These are phyloP conservation scores for Onygenales sp. DNA, from an alignment of 2,329 filamentous ascomycete genomes.

Conservation along the genomic window DNA sequence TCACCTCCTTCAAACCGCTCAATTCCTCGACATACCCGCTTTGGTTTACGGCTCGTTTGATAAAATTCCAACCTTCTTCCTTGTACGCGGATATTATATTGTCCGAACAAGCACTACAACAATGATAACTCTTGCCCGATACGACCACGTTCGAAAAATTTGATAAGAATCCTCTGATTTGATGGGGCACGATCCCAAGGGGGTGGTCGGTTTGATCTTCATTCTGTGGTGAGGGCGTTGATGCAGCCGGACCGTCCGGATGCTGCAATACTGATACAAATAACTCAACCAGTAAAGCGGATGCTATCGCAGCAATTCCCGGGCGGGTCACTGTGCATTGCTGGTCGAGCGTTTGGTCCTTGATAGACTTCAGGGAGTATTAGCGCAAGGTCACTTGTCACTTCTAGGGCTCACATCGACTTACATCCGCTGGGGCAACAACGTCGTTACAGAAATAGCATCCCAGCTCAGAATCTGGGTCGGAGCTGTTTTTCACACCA, in stretches of 20 bases:
- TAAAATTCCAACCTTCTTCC: constrained; percentile 50
- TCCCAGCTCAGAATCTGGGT: constrained; percentile 60
- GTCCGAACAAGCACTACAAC: constrained; percentile 54
- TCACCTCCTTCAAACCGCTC: constrained; percentile 50
- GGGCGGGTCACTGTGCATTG: constrained; percentile 96
- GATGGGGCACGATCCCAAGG: constrained; percentile 49
- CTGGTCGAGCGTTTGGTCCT: constrained; percentile 90
- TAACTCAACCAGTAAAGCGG: constrained; percentile 80
- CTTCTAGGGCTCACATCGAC: constrained; percentile 25
- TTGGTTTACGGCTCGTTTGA: constrained; percentile 50
- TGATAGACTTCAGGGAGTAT: constrained; percentile 59
- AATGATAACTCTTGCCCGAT: constrained; percentile 48
- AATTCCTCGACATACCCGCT: constrained; percentile 55
- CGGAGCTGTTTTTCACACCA: constrained; percentile 53
- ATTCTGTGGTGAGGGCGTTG: constrained; percentile 23
- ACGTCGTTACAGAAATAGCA: constrained; percentile 99
- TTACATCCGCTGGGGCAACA: constrained; percentile 83
- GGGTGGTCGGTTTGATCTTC: constrained; percentile 34
- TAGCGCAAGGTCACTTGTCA: constrained; percentile 14
- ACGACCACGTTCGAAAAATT: constrained; percentile 51
- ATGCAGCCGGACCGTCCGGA: constrained; percentile 44
- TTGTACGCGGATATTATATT: constrained; percentile 45
- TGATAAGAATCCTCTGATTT: constrained; percentile 53
- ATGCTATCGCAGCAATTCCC: constrained; percentile 84
- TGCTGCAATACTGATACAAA: constrained; percentile 83